Conservation (phyloP, 202 grass and related monocot species). For the Zizania palustris region DNA sequence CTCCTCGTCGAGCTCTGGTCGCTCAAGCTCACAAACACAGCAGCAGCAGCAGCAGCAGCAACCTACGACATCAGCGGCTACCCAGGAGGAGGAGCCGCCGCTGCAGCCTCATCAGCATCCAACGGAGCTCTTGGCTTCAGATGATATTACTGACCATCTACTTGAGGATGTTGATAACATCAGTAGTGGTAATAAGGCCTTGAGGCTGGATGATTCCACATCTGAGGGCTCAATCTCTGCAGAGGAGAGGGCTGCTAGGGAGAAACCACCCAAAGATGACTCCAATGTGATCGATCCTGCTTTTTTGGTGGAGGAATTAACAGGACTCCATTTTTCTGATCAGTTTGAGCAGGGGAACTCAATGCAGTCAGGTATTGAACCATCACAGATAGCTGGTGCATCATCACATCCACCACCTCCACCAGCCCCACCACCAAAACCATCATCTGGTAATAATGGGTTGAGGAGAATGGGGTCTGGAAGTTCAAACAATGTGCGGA, state of each 20-base stretch:
- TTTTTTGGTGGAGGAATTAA: conserved; percentile 53
- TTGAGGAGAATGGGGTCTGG: conserved; percentile 71
- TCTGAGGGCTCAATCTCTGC: conserved; percentile 43
- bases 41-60: conserved; percentile 51
- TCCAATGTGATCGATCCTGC: conserved; percentile 40
- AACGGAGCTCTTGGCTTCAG: conserved; percentile 36
- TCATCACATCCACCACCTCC: conserved; percentile 73
- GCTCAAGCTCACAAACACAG: conserved; percentile 44
- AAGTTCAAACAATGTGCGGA: conserved; percentile 56
- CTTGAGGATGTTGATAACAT: conserved; percentile 46
- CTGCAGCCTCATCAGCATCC: conserved; percentile 46
- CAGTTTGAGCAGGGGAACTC: conserved; percentile 50
- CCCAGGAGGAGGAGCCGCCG: conserved; percentile 54
- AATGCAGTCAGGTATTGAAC: conserved; percentile 36
- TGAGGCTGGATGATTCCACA: conserved; percentile 38
- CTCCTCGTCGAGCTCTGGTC: conserved; percentile 75
- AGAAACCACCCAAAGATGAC: conserved; percentile 58
- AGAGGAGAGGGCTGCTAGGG: conserved; percentile 45
- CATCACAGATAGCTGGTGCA: conserved; percentile 48
- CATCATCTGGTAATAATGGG: conserved; percentile 46
- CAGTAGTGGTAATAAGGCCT: conserved; percentile 51
- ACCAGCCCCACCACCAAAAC: conserved; percentile 81
- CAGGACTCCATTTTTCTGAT: conserved; percentile 49
- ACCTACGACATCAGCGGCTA: conserved; percentile 34
- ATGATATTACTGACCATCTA: conserved; percentile 42